These are phyloP conservation scores for Castanopsis chinensis DNA, from an alignment of 306 rosid species.

Conservation along the genomic window DNA sequence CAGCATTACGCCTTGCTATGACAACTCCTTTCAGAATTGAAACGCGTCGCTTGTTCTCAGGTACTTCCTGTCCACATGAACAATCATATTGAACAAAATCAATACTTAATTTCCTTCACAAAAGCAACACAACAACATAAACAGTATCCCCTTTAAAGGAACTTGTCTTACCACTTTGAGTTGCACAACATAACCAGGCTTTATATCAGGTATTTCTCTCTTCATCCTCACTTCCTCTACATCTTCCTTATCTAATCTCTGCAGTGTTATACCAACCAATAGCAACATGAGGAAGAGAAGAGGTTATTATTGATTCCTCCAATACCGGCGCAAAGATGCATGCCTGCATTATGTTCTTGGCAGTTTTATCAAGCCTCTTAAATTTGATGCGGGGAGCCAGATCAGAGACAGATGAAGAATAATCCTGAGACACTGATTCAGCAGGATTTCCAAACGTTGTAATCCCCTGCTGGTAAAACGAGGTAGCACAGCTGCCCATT, in stretches of 20 bases:
- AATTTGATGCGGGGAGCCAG: slow-evolving; percentile 71
- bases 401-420: slow-evolving; percentile 28
- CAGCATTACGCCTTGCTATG: slow-evolving; percentile 86
- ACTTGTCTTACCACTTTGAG: slow-evolving; percentile 76
- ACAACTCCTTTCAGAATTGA: slow-evolving; percentile 85
- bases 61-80: slow-evolving; percentile 70
- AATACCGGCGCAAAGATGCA: slow-evolving; percentile 12
- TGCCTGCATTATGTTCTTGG: slow-evolving; percentile 93
- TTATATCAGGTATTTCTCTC: slow-evolving; percentile 82
- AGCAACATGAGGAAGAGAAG: slow-evolving; percentile 16
- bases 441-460: slow-evolving; percentile 36
- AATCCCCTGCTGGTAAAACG: slow-evolving; percentile 37
- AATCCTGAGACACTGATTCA: slow-evolving; percentile 42
- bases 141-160: slow-evolving; percentile 5
- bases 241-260: slow-evolving; percentile 94
- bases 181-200: slow-evolving; percentile 87
- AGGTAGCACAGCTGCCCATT: slow-evolving; percentile 18
- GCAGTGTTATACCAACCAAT: slow-evolving; percentile 21
- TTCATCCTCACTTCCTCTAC: slow-evolving; percentile 61
- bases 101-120: background rate
- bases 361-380: slow-evolving; percentile 91
- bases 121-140: background rate
- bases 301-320: background rate
- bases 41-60: slow-evolving; percentile 86
- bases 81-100: background rate